phyloP scores from a whole-genome alignment of 2,329 filamentous ascomycete genomes.

The Beauveria varroae region DNA sequence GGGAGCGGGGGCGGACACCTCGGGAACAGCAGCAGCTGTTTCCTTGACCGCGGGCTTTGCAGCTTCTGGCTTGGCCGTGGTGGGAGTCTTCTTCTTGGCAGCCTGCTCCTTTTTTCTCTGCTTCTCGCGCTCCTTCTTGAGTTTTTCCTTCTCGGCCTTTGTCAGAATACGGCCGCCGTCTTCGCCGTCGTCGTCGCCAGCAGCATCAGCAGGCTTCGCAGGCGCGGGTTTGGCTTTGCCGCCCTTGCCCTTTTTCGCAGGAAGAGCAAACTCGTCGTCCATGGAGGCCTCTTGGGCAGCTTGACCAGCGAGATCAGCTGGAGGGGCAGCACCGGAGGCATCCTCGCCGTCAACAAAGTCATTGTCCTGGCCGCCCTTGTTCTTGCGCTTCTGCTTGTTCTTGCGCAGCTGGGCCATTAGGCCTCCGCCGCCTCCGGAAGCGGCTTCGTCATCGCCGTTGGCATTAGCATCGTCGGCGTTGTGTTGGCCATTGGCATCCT shows the following conservation, averaged over 20 bases:
- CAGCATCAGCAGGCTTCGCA: slow-evolving; percentile 35
- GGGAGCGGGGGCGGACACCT: slow-evolving; percentile 23
- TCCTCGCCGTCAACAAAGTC: slow-evolving; percentile 61
- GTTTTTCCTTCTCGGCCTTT: slow-evolving; percentile 97
- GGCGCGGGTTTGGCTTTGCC: slow-evolving; percentile 39
- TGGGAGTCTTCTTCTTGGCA: slow-evolving; percentile 68
- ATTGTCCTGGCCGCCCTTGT: slow-evolving; percentile 73
- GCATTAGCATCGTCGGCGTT: slow-evolving; percentile 42
- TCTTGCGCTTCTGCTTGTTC: slow-evolving; percentile 80
- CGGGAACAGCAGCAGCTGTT: slow-evolving; percentile 43
- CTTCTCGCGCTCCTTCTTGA: slow-evolving; percentile 98
- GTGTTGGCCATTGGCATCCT: slow-evolving; percentile 36
- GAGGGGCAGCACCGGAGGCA: slow-evolving; percentile 24
- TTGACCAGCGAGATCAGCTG: slow-evolving; percentile 47
- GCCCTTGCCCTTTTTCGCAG: slow-evolving; percentile 67
- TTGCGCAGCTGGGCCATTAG: slow-evolving; percentile 75
- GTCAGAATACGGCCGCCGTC: slow-evolving; percentile 69
- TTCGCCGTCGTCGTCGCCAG: slow-evolving; percentile 44
- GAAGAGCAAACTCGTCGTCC: slow-evolving; percentile 79
- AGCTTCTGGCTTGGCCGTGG: slow-evolving; percentile 46
- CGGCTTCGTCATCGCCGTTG: slow-evolving; percentile 44
- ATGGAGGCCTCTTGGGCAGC: slow-evolving; percentile 72
- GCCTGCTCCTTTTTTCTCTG: slow-evolving; percentile 97
- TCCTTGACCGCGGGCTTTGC: slow-evolving; percentile 33
- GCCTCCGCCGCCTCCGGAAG: slow-evolving; percentile 52